These are phyloP conservation scores for Pleurotus platypus DNA, from an alignment of 768 basidiomycete genomes.

Conservation along the genomic window DNA sequence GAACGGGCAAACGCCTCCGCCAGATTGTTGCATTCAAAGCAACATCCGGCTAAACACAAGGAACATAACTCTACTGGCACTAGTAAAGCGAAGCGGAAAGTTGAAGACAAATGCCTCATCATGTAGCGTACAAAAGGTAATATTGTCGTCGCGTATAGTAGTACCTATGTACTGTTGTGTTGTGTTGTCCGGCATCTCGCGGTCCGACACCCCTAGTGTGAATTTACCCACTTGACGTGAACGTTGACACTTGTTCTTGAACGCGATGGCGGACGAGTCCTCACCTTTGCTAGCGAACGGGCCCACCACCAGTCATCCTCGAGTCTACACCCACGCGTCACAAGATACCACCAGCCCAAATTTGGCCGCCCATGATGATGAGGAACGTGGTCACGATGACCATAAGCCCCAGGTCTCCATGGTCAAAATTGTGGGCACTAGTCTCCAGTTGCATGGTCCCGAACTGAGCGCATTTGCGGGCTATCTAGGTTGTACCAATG, in stretches of 20 bases:
- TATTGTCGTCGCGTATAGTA: no score
- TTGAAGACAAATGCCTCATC: no score
- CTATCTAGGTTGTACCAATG: slow-evolving; percentile 39
- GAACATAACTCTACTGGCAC: no score
- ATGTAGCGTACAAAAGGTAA: no score
- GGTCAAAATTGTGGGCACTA: background rate
- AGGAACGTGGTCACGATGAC: background rate
- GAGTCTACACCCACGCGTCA: slow-evolving; percentile 11
- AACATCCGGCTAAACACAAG: no score
- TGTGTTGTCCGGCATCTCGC: no score
- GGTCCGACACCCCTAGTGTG: no score
- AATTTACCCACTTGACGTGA: no score
- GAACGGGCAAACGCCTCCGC: background rate
- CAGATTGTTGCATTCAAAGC: no score
- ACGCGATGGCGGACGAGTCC: slow-evolving; percentile 29
- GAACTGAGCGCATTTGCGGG: background rate
- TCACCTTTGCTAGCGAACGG: slow-evolving; percentile 25
- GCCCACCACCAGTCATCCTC: background rate
- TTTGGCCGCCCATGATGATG: slow-evolving; percentile 7
- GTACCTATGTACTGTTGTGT: no score
- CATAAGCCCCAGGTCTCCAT: background rate
- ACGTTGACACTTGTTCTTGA: background rate
- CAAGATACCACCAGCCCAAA: slow-evolving; percentile 11
- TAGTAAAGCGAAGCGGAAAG: no score
- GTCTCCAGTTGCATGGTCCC: background rate